Percentiles rank a stretch among this genome's conserved stretches.
These are phyloP conservation scores for Erysimum cheiranthoides DNA, from an alignment of 345 rosid genomes.

Conservation along the genomic window DNA sequence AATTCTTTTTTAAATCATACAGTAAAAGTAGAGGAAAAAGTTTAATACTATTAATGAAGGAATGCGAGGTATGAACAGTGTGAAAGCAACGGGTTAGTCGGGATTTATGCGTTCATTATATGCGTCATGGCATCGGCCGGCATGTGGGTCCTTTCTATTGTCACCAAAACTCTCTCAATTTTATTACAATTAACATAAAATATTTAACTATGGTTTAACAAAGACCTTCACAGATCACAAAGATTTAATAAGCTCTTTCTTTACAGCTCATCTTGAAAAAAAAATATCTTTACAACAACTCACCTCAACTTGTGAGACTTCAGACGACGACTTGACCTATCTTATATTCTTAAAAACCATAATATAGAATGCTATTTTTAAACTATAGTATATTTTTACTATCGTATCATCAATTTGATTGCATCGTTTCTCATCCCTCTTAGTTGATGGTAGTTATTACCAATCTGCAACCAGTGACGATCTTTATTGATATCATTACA, in stretches of 20 bases:
- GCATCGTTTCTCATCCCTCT: not conserved
- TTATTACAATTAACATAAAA: not conserved
- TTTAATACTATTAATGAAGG: not conserved
- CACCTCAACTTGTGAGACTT: constrained; percentile 17
- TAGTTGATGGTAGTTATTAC: not conserved
- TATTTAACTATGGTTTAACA: not conserved
- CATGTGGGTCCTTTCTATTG: constrained; percentile 3
- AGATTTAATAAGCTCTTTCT: not conserved
- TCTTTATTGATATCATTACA: constrained; percentile 4
- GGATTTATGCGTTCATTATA: not conserved
- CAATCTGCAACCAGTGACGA: not conserved
- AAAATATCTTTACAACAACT: not conserved
- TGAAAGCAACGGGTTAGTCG: constrained; percentile 17
- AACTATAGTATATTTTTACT: not conserved
- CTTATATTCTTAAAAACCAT: not conserved
- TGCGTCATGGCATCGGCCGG: constrained; percentile 12
- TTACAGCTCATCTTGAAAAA: not conserved
- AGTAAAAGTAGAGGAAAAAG: not conserved
- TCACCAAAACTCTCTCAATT: not conserved
- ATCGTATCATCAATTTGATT: not conserved
- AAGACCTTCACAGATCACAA: not conserved
- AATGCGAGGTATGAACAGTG: constrained; percentile 3
- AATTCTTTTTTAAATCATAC: not conserved
- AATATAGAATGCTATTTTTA: too few species aligned
- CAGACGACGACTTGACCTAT: not conserved